Percentiles rank a stretch among this genome's conserved stretches.
Evolutionary conservation across 2,329 filamentous ascomycete genomes (phyloP).

Genomic region (Trichoderma asperellum): DNA sequence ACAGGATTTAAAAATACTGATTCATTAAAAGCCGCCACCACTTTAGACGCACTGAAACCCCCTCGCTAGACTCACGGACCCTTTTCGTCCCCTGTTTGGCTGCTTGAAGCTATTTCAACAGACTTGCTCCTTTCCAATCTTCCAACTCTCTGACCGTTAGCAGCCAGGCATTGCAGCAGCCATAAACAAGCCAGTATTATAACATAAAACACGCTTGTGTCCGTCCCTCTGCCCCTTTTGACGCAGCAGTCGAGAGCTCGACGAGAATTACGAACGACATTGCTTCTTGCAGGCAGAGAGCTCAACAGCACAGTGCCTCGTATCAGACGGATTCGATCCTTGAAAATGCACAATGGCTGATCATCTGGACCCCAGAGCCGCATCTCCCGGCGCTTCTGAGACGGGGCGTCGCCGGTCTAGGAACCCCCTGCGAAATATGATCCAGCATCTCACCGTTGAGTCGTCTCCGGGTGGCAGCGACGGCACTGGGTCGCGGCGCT

Average conservation of each 20-base stretch:
- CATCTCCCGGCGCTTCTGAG: conserved; percentile 32
- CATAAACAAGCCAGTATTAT: conserved; percentile 8
- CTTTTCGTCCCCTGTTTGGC: conserved; percentile 23
- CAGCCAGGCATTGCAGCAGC: conserved; percentile 12
- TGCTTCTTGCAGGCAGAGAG: background rate
- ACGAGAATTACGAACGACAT: background rate
- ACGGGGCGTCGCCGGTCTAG: conserved; percentile 41
- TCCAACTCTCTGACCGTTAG: conserved; percentile 16
- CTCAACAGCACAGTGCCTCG: conserved; percentile 10
- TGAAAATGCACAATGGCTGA: conserved; percentile 37
- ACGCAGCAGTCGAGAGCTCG: conserved; percentile 3
- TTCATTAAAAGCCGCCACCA: conserved; percentile 22
- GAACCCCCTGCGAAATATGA: conserved; percentile 45
- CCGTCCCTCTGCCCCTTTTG: conserved; percentile 20
- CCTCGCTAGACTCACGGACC: conserved; percentile 28
- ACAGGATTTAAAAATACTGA: background rate
- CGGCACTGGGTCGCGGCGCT: conserved; percentile 36
- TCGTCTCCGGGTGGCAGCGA: conserved; percentile 35
- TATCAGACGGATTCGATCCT: background rate
- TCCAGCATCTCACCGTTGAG: conserved; percentile 45
- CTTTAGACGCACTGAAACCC: conserved; percentile 21
- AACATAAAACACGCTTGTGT: conserved; percentile 24
- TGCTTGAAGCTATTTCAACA: conserved; percentile 21
- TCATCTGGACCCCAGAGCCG: conserved; percentile 35
- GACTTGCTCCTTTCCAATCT: conserved; percentile 25